A percentile compares a stretch with the other conserved stretches of the same genome.
Conservation (phyloP, 495 filamentous ascomycete species). For the Lichenothelia convexa region DNA sequence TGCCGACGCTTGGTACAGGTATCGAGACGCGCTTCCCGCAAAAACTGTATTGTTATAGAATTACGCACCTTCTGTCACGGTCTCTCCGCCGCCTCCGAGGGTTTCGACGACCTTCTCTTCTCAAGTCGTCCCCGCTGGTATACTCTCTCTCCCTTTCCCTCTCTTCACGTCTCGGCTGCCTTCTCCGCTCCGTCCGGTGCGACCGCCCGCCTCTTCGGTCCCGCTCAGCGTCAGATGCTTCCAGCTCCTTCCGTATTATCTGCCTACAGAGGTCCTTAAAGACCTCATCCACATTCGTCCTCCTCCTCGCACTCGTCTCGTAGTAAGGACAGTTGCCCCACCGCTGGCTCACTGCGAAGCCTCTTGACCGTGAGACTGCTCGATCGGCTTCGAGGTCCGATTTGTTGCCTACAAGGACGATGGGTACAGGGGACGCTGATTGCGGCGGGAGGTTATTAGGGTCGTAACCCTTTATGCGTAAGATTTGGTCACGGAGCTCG, state of each 20-base stretch:
- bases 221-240: not conserved
- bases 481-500: slow-evolving; percentile 85
- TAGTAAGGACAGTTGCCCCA: slow-evolving; percentile 92
- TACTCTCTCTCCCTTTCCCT: not conserved
- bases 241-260: not conserved
- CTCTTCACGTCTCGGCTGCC: not conserved
- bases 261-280: slow-evolving; percentile 45
- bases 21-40: too few relatives aligned
- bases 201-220: not conserved
- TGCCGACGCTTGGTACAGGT: too few relatives aligned
- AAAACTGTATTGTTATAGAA: too few relatives aligned
- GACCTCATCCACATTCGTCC: slow-evolving; percentile 86
- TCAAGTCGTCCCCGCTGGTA: too few relatives aligned
- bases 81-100: too few relatives aligned
- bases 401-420: slow-evolving; percentile 97
- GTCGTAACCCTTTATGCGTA: slow-evolving; percentile 93
- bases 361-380: slow-evolving; percentile 60
- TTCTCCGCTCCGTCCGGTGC: not conserved
- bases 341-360: slow-evolving; percentile 68
- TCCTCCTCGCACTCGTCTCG: slow-evolving; percentile 70
- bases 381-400: slow-evolving; percentile 88
- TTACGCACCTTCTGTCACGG: too few relatives aligned
- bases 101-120: too few relatives aligned
- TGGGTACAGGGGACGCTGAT: too few relatives aligned
- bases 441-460: too few relatives aligned